Evolutionary conservation across 768 basidiomycete species (phyloP).

Genomic region (Mycena chlorophos): DNA sequence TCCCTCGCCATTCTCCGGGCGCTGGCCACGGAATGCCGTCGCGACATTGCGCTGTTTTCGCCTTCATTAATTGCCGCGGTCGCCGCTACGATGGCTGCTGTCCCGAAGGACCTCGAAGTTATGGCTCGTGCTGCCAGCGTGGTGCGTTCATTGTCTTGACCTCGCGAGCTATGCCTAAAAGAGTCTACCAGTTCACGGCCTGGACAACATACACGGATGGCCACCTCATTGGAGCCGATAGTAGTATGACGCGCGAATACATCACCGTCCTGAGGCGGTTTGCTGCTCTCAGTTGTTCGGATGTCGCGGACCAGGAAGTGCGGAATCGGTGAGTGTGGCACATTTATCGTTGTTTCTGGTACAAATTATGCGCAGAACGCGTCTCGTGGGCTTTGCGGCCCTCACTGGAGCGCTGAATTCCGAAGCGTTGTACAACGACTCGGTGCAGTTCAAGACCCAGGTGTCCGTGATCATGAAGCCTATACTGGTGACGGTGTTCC

Average conservation of each 20-base stretch:
- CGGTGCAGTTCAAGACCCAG: conserved; percentile 71
- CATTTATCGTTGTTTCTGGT: neutral
- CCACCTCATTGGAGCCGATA: conserved; percentile 77
- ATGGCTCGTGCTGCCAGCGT: conserved; percentile 76
- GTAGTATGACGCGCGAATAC: conserved; percentile 67
- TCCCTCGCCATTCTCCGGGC: conserved; percentile 81
- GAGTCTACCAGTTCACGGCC: conserved; percentile 68
- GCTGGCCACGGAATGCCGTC: conserved; percentile 82
- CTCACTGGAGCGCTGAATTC: conserved; percentile 80
- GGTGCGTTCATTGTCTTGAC: conserved; percentile 45
- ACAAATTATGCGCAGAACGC: conserved; percentile 51
- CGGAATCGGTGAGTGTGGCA: conserved; percentile 60
- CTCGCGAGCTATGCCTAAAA: neutral
- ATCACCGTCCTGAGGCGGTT: conserved; percentile 66
- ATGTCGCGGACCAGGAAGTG: conserved; percentile 63
- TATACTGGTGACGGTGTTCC: conserved; percentile 65
- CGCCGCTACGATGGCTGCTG: conserved; percentile 51
- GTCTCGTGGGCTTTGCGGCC: conserved; percentile 84
- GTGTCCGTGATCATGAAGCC: conserved; percentile 70
- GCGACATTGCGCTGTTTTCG: conserved; percentile 76
- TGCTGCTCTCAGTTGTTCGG: conserved; percentile 55
- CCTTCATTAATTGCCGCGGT: conserved; percentile 68
- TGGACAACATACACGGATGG: conserved; percentile 94
- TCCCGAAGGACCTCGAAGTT: conserved; percentile 72
- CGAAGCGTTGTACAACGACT: conserved; percentile 76